Base-by-base conservation (phyloP, 2,329 filamentous ascomycete genomes). In the Paecilomyces niveus region DNA sequence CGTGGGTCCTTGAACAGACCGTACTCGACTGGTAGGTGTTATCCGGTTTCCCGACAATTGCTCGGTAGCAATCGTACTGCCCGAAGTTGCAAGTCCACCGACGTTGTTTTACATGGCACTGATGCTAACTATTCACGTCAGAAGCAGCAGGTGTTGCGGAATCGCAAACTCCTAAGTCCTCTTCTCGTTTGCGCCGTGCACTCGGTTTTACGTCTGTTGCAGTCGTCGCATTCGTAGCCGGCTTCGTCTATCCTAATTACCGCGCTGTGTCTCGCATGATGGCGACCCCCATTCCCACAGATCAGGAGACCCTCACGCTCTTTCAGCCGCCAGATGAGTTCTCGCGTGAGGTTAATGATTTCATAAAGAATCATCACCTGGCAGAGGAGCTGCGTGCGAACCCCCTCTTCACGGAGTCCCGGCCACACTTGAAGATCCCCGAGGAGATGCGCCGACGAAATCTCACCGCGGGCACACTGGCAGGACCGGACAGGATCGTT, bases 361-460 rank as follows among this genome's bases (percentile, higher is more conserved):
- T 84, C 68, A 90, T 97, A 72, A 83, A 86, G 68, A 83, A 80
- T 53, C 91, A 94, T 76, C 88, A 90, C 1, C 72, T 96, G n/a
- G 82, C 88, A 3, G 72, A 80, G n/a, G 79, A 83, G 50, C 79
- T 97, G 54, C 87, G 92, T 53, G 74, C 75, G 18, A 81, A 89
- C 66, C 79, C 85, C 0, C 83, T 83, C 26, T 89, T 88, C 73
- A 82, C 79, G 33, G 92, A 96, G 73, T 88, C 88, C 33, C 84
- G 94, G 49, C 93, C 93, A 10, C 91, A 96, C 71, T 79, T 97
- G 71, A 94, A 92, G 75, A 89, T 97, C 69, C 92, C 93, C 0
- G 78, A 81, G 26, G 74, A 81, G 2, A 82, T 91, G 72, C 85
- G 89, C 45, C 75, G 76, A 2, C 86, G 90, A 70, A 96, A 88